Evolutionary conservation across 306 rosid genomes (phyloP), one percentile per base, ranked within the genome.

Genomic region (Lathyrus aphaca): DNA sequence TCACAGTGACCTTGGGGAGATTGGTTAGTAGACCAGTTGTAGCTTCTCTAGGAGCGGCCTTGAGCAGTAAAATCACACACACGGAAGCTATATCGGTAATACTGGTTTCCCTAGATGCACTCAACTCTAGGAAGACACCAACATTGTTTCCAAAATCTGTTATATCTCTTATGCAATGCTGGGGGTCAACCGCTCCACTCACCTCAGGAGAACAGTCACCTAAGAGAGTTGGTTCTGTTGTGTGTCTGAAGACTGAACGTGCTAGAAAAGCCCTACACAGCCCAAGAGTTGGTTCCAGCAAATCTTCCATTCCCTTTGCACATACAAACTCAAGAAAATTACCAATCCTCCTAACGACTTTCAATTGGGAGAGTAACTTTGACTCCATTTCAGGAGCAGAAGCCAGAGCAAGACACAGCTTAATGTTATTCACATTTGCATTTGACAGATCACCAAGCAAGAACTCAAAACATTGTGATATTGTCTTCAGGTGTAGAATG

Each of bases 311-410:
- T 8, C 81, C 89, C 82, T 91, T 94, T 16, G 95, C 92, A 78
- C 68, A 84, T 39, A 89, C 91, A 32, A 91, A 87, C 82, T 91
- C 99, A 51, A 94, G 79, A 64, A 94, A 84, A 79, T 88, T 87
- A 77, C 97, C 97, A 54, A 89, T 87, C 73, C 88, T 91, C 83
- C 97, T 81, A 65, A 91, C 97, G 19, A 94, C 99, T 82, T 86
- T 91, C 48, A 94, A 76, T 65, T 91, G 95, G 61, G 99, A 91
- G 73, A 94, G 99, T 70, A 94, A 77, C 79, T 90, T 91, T 74
- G 97, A 79, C 70, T 94, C 97, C 97, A 94, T 84, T 76, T 94
- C 99, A 13, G 95, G 89, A 81, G 99, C 97, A 64, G 96, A 86
- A 65, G 91, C 86, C 69, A 94, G 75, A 72, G 99, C 96, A 71